Conservation (phyloP, 2,329 filamentous ascomycete genomes). For the Trichoderma gracile region DNA sequence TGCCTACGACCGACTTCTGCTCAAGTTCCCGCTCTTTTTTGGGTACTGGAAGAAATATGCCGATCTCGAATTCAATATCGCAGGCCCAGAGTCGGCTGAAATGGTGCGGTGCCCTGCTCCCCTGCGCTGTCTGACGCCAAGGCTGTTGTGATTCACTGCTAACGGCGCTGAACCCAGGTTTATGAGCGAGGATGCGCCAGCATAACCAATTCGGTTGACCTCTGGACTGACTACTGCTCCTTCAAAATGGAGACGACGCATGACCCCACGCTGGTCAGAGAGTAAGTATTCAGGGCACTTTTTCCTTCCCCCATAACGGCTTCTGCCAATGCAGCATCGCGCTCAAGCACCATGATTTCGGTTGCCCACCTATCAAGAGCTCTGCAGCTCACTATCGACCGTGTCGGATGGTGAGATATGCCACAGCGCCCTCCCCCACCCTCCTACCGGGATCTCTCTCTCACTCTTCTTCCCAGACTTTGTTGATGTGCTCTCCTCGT, state of each 20-base stretch:
- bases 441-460: conserved; percentile 59
- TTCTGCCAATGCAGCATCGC: conserved; percentile 48
- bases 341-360: conserved; percentile 45
- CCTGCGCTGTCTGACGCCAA: not conserved
- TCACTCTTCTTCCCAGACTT: conserved; percentile 66
- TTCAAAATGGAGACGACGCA: conserved; percentile 99
- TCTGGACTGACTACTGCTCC: conserved; percentile 96
- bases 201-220: conserved; percentile 88
- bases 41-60: conserved; percentile 99
- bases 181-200: conserved; percentile 95
- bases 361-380: conserved; percentile 39
- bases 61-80: conserved; percentile 94
- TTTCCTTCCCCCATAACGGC: conserved; percentile 68
- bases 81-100: conserved; percentile 93
- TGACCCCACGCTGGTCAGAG: conserved; percentile 92
- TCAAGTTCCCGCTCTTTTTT: conserved; percentile 93
- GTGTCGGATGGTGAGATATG: conserved; percentile 68
- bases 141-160: not conserved
- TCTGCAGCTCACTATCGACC: conserved; percentile 43
- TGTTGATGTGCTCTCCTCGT: conserved; percentile 48
- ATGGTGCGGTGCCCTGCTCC: conserved; percentile 63
- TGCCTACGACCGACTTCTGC: conserved; percentile 87
- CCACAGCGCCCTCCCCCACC: conserved; percentile 55
- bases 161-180: conserved; percentile 55
- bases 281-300: conserved; percentile 83